Percentiles rank a stretch among this genome's conserved stretches.
Evolutionary conservation across 805 yeast species (phyloP).

Genomic region (Barnettozyma vustinii): DNA sequence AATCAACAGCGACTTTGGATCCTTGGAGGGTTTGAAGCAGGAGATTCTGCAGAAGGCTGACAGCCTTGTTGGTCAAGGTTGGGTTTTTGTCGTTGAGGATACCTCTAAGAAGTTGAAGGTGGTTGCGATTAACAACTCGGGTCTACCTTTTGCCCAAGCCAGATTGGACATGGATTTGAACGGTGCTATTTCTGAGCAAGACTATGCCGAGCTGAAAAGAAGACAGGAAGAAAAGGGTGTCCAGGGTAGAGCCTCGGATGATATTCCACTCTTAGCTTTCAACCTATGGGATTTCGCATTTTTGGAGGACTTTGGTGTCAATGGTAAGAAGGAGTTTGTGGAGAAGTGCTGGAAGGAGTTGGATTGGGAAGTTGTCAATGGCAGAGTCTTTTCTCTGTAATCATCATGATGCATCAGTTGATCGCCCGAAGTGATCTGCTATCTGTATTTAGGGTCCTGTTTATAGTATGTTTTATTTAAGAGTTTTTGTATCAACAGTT

Average conservation of each 20-base stretch:
- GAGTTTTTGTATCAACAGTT: not conserved
- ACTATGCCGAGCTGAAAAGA: conserved; percentile 43
- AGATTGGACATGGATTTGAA: conserved; percentile 74
- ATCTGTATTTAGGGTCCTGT: not conserved
- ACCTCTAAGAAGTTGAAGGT: conserved; percentile 53
- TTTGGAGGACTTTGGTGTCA: conserved; percentile 74
- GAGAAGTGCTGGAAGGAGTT: conserved; percentile 71
- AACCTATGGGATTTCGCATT: conserved; percentile 92
- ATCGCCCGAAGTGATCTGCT: not conserved
- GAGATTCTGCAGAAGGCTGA: conserved; percentile 17
- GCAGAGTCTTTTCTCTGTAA: conserved; percentile 29
- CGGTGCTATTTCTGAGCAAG: conserved; percentile 56
- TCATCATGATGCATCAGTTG: not conserved
- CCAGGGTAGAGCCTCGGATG: conserved; percentile 45
- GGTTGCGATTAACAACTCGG: conserved; percentile 60
- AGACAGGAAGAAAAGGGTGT: conserved; percentile 35
- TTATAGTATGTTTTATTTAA: not conserved
- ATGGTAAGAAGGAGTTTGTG: conserved; percentile 66
- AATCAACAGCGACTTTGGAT: conserved; percentile 35
- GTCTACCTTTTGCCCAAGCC: conserved; percentile 69
- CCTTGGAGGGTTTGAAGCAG: conserved; percentile 16
- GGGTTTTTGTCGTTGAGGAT: conserved; percentile 68
- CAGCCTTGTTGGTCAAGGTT: conserved; percentile 53
- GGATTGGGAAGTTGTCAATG: conserved; percentile 74
- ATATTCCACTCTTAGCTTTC: conserved; percentile 67